Conservation (phyloP, 345 rosid species). For the Arabis hirsuta region DNA sequence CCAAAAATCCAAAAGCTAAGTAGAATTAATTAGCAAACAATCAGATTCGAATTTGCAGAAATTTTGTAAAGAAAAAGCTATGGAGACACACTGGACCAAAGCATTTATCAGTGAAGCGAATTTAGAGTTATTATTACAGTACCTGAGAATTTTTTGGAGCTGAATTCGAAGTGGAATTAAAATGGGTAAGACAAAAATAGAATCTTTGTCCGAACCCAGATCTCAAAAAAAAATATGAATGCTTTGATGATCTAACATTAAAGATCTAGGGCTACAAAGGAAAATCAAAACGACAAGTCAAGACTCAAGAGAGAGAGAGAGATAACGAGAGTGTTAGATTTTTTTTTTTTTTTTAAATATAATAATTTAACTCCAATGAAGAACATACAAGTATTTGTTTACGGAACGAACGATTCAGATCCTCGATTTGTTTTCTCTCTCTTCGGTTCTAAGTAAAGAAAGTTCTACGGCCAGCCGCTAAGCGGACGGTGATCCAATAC, state of each 20-base stretch:
- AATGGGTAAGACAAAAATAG: slow-evolving; percentile 23
- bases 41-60: slow-evolving; percentile 17
- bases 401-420: slow-evolving; percentile 33
- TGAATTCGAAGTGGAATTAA: slow-evolving; percentile 10
- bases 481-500: too few relatives aligned
- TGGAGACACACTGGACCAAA: slow-evolving; percentile 25
- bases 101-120: slow-evolving; percentile 32
- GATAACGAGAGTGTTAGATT: background rate
- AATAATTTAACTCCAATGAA: background rate
- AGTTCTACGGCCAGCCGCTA: background rate
- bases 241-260: slow-evolving; percentile 34
- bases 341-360: background rate
- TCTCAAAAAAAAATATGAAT: slow-evolving; percentile 27
- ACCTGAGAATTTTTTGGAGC: slow-evolving; percentile 32
- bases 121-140: slow-evolving; percentile 33
- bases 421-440: slow-evolving; percentile 47
- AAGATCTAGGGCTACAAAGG: slow-evolving; percentile 32
- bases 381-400: slow-evolving; percentile 30
- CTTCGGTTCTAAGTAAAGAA: slow-evolving; percentile 34
- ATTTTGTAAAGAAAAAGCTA: background rate
- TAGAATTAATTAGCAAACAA: background rate
- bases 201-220: slow-evolving; percentile 47
- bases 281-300: slow-evolving; percentile 21
- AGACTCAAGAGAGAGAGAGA: background rate
- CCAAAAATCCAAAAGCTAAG: slow-evolving; percentile 17